phyloP scores from a whole-genome alignment of 495 filamentous ascomycete genomes.

The Chaetomidium leptoderma region DNA sequence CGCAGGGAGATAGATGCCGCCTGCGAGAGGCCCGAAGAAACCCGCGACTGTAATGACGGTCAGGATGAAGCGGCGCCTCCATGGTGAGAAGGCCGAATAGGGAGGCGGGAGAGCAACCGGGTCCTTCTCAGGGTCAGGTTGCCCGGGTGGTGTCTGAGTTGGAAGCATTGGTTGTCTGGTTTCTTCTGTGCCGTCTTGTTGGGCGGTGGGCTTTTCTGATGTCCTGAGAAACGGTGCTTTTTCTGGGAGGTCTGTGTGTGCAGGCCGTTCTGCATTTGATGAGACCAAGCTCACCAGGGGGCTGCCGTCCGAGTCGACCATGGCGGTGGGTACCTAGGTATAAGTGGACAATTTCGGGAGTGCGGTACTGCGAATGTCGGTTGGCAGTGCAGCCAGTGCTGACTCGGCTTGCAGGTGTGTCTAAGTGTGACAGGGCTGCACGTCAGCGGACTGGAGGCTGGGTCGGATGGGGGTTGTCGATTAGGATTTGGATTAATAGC shows the following conservation, averaged over 20 bases:
- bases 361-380: not conserved
- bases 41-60: constrained; percentile 7
- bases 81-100: constrained; percentile 15
- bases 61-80: constrained; percentile 10
- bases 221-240: not conserved
- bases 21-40: constrained; percentile 14
- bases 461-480: no score
- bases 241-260: not conserved
- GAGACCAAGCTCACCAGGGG: no score
- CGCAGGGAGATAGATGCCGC: constrained; percentile 16
- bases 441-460: not conserved
- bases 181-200: not conserved
- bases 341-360: not conserved
- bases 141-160: not conserved
- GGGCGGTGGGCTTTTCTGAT: not conserved
- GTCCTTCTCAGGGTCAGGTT: constrained; percentile 1
- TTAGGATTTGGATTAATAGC: not conserved
- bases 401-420: not conserved
- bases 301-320: not conserved
- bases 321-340: not conserved
- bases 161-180: not conserved
- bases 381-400: not conserved
- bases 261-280: not conserved
- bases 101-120: not conserved
- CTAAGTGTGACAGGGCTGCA: not conserved